These are phyloP conservation scores for Metarhizium rileyi DNA, from an alignment of 2,329 filamentous ascomycete species.

Conservation along the genomic window DNA sequence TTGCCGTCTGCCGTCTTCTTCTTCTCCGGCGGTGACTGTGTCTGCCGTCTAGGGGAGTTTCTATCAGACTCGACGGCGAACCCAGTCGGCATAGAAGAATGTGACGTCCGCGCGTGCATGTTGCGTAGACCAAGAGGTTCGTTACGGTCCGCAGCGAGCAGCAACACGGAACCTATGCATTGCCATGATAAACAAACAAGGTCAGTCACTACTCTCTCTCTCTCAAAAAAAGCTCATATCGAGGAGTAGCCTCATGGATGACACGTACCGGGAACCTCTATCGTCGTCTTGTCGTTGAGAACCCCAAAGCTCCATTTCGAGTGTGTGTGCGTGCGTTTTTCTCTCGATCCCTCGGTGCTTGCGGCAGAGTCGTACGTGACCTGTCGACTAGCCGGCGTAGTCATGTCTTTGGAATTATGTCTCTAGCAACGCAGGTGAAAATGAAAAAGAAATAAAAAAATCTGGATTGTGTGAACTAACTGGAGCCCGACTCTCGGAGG, in stretches of 20 bases:
- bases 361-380: background rate
- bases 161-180: constrained; percentile 9
- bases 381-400: background rate
- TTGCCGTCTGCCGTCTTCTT: constrained; percentile 75
- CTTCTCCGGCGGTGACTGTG: constrained; percentile 27
- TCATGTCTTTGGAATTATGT: background rate
- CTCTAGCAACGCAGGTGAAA: background rate
- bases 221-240: background rate
- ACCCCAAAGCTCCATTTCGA: constrained; percentile 10
- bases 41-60: background rate
- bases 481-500: no score
- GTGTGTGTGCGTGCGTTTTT: background rate
- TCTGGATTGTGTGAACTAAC: no score
- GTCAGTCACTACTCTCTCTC: background rate
- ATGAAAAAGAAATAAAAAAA: no score
- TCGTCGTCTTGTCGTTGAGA: constrained; percentile 6
- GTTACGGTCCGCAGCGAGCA: constrained; percentile 11
- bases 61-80: constrained; percentile 23
- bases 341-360: background rate
- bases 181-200: no score
- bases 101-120: constrained; percentile 7
- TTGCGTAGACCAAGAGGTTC: constrained; percentile 10
- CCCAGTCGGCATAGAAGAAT: constrained; percentile 43
- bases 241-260: background rate
- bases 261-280: constrained; percentile 8